Percentiles rank a stretch among this genome's conserved stretches.
phyloP scores from a whole-genome alignment of 306 rosid genomes.

The Malus orientalis region DNA sequence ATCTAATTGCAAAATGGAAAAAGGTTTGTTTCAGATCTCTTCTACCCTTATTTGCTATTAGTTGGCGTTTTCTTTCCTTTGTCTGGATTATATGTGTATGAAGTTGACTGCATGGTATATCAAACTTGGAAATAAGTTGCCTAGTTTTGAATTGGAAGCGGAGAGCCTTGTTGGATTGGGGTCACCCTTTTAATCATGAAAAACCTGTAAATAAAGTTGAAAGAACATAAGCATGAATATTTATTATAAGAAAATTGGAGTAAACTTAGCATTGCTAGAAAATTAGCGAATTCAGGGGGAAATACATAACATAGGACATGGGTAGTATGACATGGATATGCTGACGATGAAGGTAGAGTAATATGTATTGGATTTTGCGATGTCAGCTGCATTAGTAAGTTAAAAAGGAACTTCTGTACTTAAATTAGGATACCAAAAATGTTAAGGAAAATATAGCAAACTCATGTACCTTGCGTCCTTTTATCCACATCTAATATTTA shows the following conservation, averaged over 20 bases:
- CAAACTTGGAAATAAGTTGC: not conserved
- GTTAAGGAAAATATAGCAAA: not conserved
- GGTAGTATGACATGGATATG: not conserved
- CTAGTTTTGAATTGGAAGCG: not conserved
- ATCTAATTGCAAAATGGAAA: constrained; percentile 69
- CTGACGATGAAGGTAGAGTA: not conserved
- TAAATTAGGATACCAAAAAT: not conserved
- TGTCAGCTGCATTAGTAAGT: not conserved
- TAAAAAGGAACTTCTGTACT: not conserved
- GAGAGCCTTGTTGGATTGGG: no score
- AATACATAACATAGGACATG: not conserved
- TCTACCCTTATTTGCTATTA: not conserved
- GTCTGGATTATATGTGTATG: not conserved
- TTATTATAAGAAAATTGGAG: not conserved
- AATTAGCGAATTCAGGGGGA: not conserved
- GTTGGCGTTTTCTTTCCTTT: not conserved
- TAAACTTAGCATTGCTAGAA: not conserved
- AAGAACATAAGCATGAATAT: not conserved
- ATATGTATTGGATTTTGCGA: not conserved
- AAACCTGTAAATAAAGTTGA: not conserved
- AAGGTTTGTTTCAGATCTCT: constrained; percentile 31
- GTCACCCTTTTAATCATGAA: not conserved
- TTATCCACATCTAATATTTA: not conserved
- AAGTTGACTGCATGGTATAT: not conserved
- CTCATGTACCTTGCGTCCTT: not conserved